Evolutionary conservation across 306 rosid species (phyloP).

Genomic region (Pterocarpus santalinus): DNA sequence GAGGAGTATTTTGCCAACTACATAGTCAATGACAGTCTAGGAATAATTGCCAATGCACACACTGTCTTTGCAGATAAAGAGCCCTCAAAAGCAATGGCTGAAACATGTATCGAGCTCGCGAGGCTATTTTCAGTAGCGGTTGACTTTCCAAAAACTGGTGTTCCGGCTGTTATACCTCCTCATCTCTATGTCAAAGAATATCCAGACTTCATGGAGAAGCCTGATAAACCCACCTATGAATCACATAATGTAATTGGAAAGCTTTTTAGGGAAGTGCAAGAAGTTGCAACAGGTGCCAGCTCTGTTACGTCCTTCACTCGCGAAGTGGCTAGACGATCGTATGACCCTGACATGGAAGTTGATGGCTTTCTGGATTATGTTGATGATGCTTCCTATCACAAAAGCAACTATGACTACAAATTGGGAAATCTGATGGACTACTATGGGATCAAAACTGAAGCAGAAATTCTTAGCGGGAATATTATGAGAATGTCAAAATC

Average conservation of each 20-base stretch:
- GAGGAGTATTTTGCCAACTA: conserved; percentile 75
- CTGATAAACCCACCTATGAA: conserved; percentile 61
- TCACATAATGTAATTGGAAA: conserved; percentile 74
- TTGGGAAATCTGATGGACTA: conserved; percentile 84
- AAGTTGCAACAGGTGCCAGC: conserved; percentile 46
- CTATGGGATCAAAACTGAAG: conserved; percentile 85
- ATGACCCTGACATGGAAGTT: conserved; percentile 80
- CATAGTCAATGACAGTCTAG: conserved; percentile 81
- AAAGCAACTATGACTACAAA: conserved; percentile 72
- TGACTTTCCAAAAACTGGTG: conserved; percentile 90
- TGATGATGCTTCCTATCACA: conserved; percentile 74
- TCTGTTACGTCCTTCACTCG: conserved; percentile 52
- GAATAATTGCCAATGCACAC: conserved; percentile 86
- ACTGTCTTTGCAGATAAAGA: conserved; percentile 73
- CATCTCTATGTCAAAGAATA: conserved; percentile 64
- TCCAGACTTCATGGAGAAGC: conserved; percentile 94
- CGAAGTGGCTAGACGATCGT: conserved; percentile 58
- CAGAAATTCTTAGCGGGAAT: conserved; percentile 79
- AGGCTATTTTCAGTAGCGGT: conserved; percentile 74
- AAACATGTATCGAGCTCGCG: conserved; percentile 67
- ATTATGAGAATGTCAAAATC: conserved; percentile 65
- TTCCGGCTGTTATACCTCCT: conserved; percentile 73
- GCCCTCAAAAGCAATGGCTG: conserved; percentile 60
- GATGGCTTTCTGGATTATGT: conserved; percentile 73
- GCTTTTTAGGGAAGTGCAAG: conserved; percentile 74